These are phyloP conservation scores for Leccinellum albellum DNA, from an alignment of 768 basidiomycete species.

Conservation along the genomic window DNA sequence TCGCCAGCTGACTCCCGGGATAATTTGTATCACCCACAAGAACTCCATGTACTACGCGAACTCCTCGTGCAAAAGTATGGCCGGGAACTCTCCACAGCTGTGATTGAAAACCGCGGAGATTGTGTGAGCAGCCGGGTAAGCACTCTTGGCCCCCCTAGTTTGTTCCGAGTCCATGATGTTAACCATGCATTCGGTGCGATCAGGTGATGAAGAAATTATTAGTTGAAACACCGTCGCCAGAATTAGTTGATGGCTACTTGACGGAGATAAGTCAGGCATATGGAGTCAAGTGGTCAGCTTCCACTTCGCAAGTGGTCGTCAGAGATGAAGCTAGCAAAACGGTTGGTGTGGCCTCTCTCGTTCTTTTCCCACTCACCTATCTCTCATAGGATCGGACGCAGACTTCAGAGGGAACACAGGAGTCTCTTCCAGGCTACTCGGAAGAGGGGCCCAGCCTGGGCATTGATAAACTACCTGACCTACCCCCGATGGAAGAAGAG, in stretches of 20 bases:
- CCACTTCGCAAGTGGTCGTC: constrained; percentile 25
- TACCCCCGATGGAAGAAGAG: constrained; percentile 49
- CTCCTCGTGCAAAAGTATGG: constrained; percentile 96
- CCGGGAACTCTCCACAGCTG: constrained; percentile 79
- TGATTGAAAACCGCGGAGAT: constrained; percentile 79
- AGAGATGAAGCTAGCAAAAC: constrained; percentile 34
- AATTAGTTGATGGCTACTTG: constrained; percentile 85
- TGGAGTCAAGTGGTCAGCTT: constrained; percentile 61
- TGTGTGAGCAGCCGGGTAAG: constrained; percentile 83
- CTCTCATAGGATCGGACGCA: constrained; percentile 6
- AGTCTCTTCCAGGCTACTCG: constrained; percentile 28
- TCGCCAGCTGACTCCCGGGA: constrained; percentile 2
- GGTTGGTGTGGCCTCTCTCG: constrained; percentile 31
- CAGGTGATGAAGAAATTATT: constrained; percentile 76
- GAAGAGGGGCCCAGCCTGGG: constrained; percentile 12
- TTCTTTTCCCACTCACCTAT: constrained; percentile 2
- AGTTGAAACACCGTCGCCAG: constrained; percentile 62
- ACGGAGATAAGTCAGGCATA: constrained; percentile 88
- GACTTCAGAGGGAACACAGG: constrained; percentile 7
- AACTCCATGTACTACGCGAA: constrained; percentile 87
- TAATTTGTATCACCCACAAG: constrained; percentile 35
- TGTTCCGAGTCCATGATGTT: background rate
- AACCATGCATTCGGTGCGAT: constrained; percentile 1
- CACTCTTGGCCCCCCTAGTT: background rate
- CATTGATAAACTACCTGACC: constrained; percentile 43